Conservation (phyloP, 768 basidiomycete genomes). For the Tylopilus felleus region DNA sequence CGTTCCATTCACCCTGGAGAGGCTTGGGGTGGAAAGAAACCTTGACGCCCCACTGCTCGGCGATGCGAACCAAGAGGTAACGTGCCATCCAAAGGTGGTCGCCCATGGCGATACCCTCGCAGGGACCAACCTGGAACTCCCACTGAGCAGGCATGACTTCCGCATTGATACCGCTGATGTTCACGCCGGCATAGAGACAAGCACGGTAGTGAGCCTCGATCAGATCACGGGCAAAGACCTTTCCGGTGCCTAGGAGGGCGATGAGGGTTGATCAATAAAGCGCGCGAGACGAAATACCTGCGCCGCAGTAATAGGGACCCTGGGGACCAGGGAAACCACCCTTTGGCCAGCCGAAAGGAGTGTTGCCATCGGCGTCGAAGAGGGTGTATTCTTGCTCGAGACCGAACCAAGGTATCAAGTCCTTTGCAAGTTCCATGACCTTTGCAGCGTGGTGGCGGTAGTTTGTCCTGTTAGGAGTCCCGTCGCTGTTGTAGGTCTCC, state of each 20-base stretch:
- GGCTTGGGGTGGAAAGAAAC: constrained; percentile 99
- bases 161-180: constrained; percentile 99
- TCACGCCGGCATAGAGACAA: constrained; percentile 91
- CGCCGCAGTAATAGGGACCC: constrained; percentile 99
- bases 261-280: constrained; percentile 4
- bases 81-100: constrained; percentile 99
- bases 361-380: constrained; percentile 79
- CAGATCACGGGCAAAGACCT: constrained; percentile 97
- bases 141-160: constrained; percentile 99
- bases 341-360: constrained; percentile 95
- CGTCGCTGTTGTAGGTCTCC: constrained; percentile 98
- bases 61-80: constrained; percentile 91
- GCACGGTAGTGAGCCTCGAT: constrained; percentile 99
- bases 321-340: constrained; percentile 99
- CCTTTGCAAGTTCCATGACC: constrained; percentile 90
- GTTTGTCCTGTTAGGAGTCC: constrained; percentile 96
- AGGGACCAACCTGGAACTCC: constrained; percentile 99
- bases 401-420: constrained; percentile 88
- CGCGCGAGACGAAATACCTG: constrained; percentile 49
- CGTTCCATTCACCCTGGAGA: constrained; percentile 97
- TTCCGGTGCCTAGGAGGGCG: constrained; percentile 71
- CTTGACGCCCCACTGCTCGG: constrained; percentile 96
- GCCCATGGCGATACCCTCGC: constrained; percentile 96
- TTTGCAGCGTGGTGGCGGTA: constrained; percentile 92
- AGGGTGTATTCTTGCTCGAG: constrained; percentile 99